Evolutionary conservation across 345 rosid genomes (phyloP).

Genomic region (Aurinia saxatilis): DNA sequence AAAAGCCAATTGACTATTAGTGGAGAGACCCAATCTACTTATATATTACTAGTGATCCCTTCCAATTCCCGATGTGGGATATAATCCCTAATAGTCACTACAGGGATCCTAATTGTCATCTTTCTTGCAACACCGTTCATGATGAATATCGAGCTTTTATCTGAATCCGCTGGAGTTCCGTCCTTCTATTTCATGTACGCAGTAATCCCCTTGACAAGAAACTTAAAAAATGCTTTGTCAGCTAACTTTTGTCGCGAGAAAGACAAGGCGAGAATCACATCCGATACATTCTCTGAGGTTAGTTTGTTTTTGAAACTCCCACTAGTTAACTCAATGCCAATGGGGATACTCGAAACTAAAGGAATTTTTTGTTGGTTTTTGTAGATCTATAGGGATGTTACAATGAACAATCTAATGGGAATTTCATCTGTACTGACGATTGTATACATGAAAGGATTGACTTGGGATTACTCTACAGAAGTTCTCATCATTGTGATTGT

Average conservation of each 20-base stretch:
- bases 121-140: background rate
- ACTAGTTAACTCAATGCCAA: background rate
- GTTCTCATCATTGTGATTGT: slow-evolving; percentile 20
- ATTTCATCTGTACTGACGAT: slow-evolving; percentile 21
- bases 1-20: too few species aligned
- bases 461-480: slow-evolving; percentile 23
- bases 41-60: too few species aligned
- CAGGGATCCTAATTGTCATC: background rate
- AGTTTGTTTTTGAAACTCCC: background rate
- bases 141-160: background rate
- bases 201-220: background rate
- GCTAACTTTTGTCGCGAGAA: background rate
- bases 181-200: background rate
- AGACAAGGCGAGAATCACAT: background rate
- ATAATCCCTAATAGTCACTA: too few species aligned
- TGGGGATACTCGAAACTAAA: background rate
- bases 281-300: background rate
- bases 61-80: too few species aligned
- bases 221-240: background rate
- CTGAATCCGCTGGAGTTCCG: background rate
- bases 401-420: slow-evolving; percentile 25
- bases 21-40: too few species aligned
- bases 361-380: background rate
- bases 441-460: slow-evolving; percentile 20
- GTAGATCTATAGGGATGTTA: slow-evolving; percentile 24